Evolutionary conservation across 805 yeast species (phyloP), one percentile per base, ranked within the genome.

Genomic region (Sporopachydermia lactativora): DNA sequence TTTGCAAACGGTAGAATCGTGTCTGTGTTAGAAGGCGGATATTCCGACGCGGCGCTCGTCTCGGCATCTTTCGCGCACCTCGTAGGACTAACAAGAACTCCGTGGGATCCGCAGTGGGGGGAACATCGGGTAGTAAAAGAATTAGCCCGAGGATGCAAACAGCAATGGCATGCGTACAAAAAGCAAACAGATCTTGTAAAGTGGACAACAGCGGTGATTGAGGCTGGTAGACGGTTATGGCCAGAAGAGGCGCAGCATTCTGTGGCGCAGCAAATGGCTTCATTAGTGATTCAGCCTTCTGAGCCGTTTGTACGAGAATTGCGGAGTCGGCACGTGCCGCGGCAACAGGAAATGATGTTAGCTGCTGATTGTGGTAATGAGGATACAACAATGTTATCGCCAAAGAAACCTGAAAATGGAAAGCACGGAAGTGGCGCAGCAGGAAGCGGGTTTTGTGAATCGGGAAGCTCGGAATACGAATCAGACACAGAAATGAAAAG

Each of bases 1-100:
- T 80, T 71, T 49, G 60, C 78, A 4, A 58, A 66, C 6, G 81
- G 88, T 6, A 73, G 72, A 43, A 61, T 82, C 0, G 47, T 83
- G 0, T 81, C 94, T 1, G 57, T 83, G 16, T 58, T 83, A 47
- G 95, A 83, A 59, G 95, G 95, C 17, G 95, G 95, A 1, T 83
- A 83, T 53, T 78, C 92, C 1, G 86, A 82, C 50, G 80, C 81
- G 3, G 94, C 94, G 0, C 64, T 83, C 14, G 59, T 77, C 1
- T 79, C 92, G 1, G 94, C 94, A 8, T 75, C 80, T 0, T 80
- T 81, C 52, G 72, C 92, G 3, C 94, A 83, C 54, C 59, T 83
- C 41, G 71, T 79, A 34, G 95, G 94, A 0, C 54, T 83, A 40
- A 79, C 77, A 39, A 62, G 64, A 18, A 61, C 64, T 40, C 55